Conservation (phyloP, 2,329 filamentous ascomycete genomes). For the Endoconidiophora polonica region DNA sequence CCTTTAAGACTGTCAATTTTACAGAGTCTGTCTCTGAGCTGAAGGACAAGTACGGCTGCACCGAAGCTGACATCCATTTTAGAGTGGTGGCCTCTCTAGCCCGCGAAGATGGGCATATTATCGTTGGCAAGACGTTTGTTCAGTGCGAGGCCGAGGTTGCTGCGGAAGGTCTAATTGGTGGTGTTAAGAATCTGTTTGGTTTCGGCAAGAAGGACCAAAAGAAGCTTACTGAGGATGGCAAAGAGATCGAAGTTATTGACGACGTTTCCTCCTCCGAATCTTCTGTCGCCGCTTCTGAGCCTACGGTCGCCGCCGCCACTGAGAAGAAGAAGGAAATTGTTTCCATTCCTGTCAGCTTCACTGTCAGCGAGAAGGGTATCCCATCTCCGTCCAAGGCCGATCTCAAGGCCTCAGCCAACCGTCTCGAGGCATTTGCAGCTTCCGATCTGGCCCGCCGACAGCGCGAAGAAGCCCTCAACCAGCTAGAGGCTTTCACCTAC, state of each 20-base stretch:
- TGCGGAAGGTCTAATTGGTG: slow-evolving; percentile 70
- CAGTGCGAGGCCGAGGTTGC: slow-evolving; percentile 67
- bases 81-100: slow-evolving; percentile 62
- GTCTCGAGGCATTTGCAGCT: slow-evolving; percentile 67
- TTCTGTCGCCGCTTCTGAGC: slow-evolving; percentile 20
- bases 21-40: slow-evolving; percentile 67
- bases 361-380: slow-evolving; percentile 32
- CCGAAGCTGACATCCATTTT: slow-evolving; percentile 59
- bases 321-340: slow-evolving; percentile 44
- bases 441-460: slow-evolving; percentile 64
- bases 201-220: slow-evolving; percentile 85
- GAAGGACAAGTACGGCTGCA: slow-evolving; percentile 63
- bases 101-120: slow-evolving; percentile 60
- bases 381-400: slow-evolving; percentile 33
- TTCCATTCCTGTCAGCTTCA: slow-evolving; percentile 34
- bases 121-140: slow-evolving; percentile 56
- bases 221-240: slow-evolving; percentile 48
- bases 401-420: slow-evolving; percentile 40
- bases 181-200: slow-evolving; percentile 90
- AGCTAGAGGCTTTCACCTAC: slow-evolving; percentile 89
- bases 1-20: slow-evolving; percentile 65
- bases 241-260: slow-evolving; percentile 24
- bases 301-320: slow-evolving; percentile 31
- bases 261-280: slow-evolving; percentile 19
- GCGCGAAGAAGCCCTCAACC: slow-evolving; percentile 78